Evolutionary conservation across 768 basidiomycete genomes (phyloP), one percentile per base, ranked within the genome.

Genomic region (Hebeloma cylindrosporum): DNA sequence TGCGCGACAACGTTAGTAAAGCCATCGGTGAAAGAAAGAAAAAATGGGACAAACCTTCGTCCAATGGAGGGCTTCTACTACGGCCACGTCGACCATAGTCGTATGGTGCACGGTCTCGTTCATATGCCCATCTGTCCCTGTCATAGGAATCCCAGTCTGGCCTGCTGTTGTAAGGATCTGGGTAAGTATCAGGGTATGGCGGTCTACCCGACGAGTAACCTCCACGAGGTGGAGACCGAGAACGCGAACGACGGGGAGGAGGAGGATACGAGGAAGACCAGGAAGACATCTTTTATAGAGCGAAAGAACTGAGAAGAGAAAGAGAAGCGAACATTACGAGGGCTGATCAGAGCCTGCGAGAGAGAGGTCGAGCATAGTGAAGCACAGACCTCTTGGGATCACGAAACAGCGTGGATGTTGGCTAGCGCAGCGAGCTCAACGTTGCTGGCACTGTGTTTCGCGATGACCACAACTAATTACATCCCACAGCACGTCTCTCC

Each of bases 381-480:
- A 83, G 83, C 78, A 91, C 88, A 87, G 88, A 91, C 88, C 88
- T 91, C 86, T 85, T 82, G 75, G 73, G 77, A 75, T 75, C 71
- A 76, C 75, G 72, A 73, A 73, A 67, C 59, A 54, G 68, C 67
- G 69, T 51, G 63, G 61, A 63, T 67, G 71, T 69, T 69, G 72
- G 65, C 66, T 62, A 51, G 58, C 53, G 56, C 64, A 58, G 61
- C 52, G 64, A 71, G 70, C 70, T 67, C 68, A 71, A 69, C 69
- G 57, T 57, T 70, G 55, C 60, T 60, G 62, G 60, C 57, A 60
- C 61, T 62, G 67, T 80, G 79, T 62, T 76, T 81, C 80, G 83
- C 82, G 81, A 82, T 82, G 72, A 73, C 72, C 64, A 41, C 53
- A 51, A 49, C 56, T 58, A 55, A 48, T 47, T 50, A 45, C 53